Percentiles rank a stretch among this genome's conserved stretches.
These are phyloP conservation scores for Galium porrigens DNA, from an alignment of 305 asterid genomes.

Conservation along the genomic window DNA sequence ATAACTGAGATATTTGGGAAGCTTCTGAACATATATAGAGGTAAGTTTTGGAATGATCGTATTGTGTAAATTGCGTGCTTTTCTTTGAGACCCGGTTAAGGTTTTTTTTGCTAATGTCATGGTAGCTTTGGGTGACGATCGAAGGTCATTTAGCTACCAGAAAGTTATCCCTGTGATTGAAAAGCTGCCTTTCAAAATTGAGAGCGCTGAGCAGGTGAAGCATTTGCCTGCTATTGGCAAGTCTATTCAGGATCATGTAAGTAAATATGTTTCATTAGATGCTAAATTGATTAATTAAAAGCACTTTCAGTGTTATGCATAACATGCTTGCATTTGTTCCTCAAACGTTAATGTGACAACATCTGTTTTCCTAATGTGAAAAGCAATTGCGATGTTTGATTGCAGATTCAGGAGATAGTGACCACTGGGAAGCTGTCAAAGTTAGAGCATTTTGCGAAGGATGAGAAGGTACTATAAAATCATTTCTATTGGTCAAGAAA, in stretches of 20 bases:
- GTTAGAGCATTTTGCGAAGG: conserved; percentile 82
- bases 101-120: conserved; percentile 11
- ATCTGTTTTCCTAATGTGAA: not conserved
- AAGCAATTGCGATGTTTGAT: conserved; percentile 12
- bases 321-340: conserved; percentile 2
- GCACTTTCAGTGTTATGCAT: not conserved
- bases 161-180: conserved; percentile 87
- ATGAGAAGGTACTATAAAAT: conserved; percentile 60
- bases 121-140: conserved; percentile 80
- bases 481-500: not conserved
- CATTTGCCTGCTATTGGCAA: conserved; percentile 73
- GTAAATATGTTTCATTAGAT: conserved; percentile 19
- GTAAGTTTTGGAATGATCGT: conserved; percentile 22
- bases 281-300: not conserved
- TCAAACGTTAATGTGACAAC: not conserved
- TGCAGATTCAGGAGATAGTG: conserved; percentile 92
- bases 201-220: conserved; percentile 70
- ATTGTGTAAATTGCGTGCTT: conserved; percentile 5
- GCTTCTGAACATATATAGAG: conserved; percentile 84
- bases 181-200: conserved; percentile 74
- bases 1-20: conserved; percentile 55
- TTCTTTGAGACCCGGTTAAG: not conserved
- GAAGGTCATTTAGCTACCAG: conserved; percentile 84
- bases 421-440: conserved; percentile 83
- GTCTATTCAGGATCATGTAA: conserved; percentile 89